Conservation (phyloP, 75 land plant genomes). For the Picea sitchensis region DNA sequence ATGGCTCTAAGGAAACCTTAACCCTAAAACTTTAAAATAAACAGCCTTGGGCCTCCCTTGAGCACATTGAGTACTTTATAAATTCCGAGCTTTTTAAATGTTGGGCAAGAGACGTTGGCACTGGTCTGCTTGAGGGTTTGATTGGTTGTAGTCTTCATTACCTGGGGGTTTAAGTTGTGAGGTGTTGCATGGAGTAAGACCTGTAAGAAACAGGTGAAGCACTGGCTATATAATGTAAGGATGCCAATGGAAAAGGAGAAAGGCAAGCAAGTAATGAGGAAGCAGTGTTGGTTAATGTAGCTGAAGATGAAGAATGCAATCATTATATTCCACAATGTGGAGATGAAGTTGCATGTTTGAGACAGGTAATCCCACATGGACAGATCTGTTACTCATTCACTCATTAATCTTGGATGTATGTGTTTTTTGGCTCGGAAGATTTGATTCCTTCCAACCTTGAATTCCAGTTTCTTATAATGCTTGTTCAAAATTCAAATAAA, state of each 20-base stretch:
- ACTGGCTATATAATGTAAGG: conserved; percentile 14
- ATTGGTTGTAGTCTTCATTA: too few species aligned
- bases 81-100: too few species aligned
- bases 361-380: conserved; percentile 53
- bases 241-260: conserved; percentile 30
- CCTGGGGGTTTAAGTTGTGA: conserved; percentile 17
- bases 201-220: conserved; percentile 42
- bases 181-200: conserved; percentile 33
- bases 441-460: neutral
- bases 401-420: neutral
- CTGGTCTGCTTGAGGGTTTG: too few species aligned
- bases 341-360: conserved; percentile 86
- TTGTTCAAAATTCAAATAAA: too few species aligned
- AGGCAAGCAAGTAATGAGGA: conserved; percentile 26
- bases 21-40: too few species aligned
- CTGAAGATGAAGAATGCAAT: conserved; percentile 64
- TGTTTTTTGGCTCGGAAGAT: neutral
- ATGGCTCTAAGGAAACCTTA: too few species aligned
- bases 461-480: too few species aligned
- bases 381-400: neutral
- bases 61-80: too few species aligned
- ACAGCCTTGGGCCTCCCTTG: too few species aligned
- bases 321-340: conserved; percentile 84
- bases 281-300: conserved; percentile 74
- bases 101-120: too few species aligned